Evolutionary conservation across 176 grass and related monocot species (phyloP), one percentile per base, ranked within the genome.

Genomic region (Avena eriantha): DNA sequence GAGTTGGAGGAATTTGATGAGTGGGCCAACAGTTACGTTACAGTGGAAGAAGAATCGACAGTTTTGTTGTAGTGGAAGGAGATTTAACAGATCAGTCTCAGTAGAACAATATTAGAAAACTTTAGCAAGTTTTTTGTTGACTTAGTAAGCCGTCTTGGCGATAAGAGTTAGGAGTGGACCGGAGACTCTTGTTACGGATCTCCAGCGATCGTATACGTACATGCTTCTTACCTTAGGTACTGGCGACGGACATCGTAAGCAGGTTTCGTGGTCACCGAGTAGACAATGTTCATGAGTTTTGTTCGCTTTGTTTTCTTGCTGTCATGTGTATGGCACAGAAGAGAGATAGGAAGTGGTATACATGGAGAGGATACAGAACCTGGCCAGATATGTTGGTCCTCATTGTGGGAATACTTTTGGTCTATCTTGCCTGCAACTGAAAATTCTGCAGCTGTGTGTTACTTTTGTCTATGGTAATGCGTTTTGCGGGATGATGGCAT

Each of bases 371-470:
- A 7, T 53, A 61, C 1, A 65, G 3, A 57, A 34, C 3, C 26
- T 69, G 67, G 39, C 57, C 81, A 76, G 36, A 87, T 60, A 80
- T 68, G 21, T 69, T 69, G 60, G 70, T 65, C 59, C n/a, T 26
- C 70, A 12, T 85, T 50, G 70, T 43, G 77, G 56, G 17, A 69
- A 36, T 36, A 39, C 67, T 5, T 60, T 29, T 76, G 58, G 5
- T 45, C 2, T 19, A 10, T 75, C 16, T 4, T 64, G 29, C 74
- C 23, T 59, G 47, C 16, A 74, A 83, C 29, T 56, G 5, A 66
- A 87, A 41, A 34, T 19, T 73, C 45, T 34, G 22, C 35, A 8
- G 50, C 29, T 73, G 10, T 34, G 18, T 48, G 58, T 12, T 47
- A 59, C 45, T 31, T 19, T 19, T 24, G 14, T 39, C 10, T 7